Base-by-base conservation (phyloP, 805 yeast species). In the Wickerhamomyces ciferrii region DNA sequence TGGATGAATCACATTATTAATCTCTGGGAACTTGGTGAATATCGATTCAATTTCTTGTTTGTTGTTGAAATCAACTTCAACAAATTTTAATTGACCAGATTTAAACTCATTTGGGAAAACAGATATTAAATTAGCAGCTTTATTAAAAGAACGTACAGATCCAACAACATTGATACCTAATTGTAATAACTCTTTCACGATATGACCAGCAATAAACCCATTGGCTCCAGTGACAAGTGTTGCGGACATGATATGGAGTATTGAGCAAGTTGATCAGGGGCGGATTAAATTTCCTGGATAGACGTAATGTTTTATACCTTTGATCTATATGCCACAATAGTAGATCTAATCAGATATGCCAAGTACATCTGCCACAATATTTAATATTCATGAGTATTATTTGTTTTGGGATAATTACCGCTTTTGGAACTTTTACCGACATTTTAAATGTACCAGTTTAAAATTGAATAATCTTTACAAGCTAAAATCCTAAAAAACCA, bases 201-300 rank as follows among this genome's bases (percentile, higher is more conserved):
- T 43, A 37, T 43, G 46, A 14, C 40, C 19, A 2, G 51, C 46
- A 13, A 48, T 42, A 21, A 42, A 48, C 13, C 51, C 48, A 37
- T 42, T 43, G 25, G 51, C 51, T 23, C 51, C 51, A 2, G 51
- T 48, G 19, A 48, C 51, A 23, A 23, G 25, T 23, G 23, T n/a
- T 27, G 43, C 25, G 17, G 42, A 34, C 44, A 42, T 42, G n/a
- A 10, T 19, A n/a, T n/a, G n/a, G n/a, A n/a, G n/a, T n/a, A n/a
- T n/a, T n/a, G n/a, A n/a, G n/a, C n/a, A n/a, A n/a, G n/a, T n/a
- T n/a, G n/a, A n/a, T n/a, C n/a, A n/a, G n/a, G n/a, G n/a, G n/a
- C n/a, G n/a, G n/a, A n/a, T n/a, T n/a, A n/a, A n/a, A n/a, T n/a
- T n/a, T n/a, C n/a, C n/a, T n/a, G n/a, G n/a, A n/a, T n/a, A n/a